Evolutionary conservation across 1,284 basidiomycete species (phyloP).

Genomic region (Phylloporus sp.): DNA sequence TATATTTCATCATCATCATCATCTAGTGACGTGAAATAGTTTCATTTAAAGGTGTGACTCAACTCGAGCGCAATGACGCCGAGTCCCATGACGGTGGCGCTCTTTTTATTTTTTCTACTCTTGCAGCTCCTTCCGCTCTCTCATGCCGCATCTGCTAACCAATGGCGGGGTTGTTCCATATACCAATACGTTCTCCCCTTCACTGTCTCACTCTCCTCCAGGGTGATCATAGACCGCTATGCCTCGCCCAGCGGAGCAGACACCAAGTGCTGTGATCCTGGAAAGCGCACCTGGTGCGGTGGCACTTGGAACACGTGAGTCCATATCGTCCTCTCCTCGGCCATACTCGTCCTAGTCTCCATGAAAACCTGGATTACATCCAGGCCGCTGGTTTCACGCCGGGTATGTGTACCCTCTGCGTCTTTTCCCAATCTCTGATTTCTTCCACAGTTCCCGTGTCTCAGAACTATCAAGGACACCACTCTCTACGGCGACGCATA

Average conservation of each 20-base stretch:
- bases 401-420: constrained; percentile 7
- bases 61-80: too few relatives aligned
- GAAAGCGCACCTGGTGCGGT: constrained; percentile 69
- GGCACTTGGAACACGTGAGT: constrained; percentile 59
- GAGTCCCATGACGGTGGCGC: too few relatives aligned
- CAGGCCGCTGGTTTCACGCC: constrained; percentile 76
- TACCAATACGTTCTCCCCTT: constrained; percentile 34
- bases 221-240: constrained; percentile 74
- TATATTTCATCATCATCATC: too few relatives aligned
- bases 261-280: constrained; percentile 49
- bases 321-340: not conserved
- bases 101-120: not conserved
- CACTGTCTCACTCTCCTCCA: constrained; percentile 8
- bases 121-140: constrained; percentile 1
- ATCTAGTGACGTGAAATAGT: too few relatives aligned
- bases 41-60: too few relatives aligned
- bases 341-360: constrained; percentile 41
- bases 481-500: constrained; percentile 68
- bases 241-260: constrained; percentile 46
- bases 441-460: constrained; percentile 52
- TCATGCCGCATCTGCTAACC: constrained; percentile 36
- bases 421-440: not conserved
- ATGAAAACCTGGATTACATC: constrained; percentile 75
- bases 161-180: constrained; percentile 43
- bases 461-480: constrained; percentile 60